Base-by-base conservation (phyloP, 441 rosid genomes). In the Gossypium laxum region DNA sequence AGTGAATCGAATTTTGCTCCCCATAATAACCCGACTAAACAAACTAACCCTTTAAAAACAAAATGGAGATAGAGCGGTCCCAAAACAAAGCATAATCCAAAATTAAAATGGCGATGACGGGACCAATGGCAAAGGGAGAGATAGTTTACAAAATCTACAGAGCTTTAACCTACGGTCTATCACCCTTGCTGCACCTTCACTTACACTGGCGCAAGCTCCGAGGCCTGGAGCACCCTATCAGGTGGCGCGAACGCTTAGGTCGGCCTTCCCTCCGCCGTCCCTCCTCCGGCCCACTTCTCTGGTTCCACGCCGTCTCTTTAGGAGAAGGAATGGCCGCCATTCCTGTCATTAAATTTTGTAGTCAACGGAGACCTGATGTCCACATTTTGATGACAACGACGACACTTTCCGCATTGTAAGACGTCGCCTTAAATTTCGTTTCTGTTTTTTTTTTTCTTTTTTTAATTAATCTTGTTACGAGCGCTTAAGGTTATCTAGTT, bases 301-400 rank as follows among this genome's bases (percentile, higher is more conserved):
- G 98, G 96, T 89, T 93, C 82, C 98, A 90, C 77, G 96, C 97
- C 69, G 97, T 90, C 59, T 93, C 98, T 38, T 80, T 93, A 83
- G 96, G 98, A 72, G 98, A 93, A 82, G 97, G 97, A 78, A 90
- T 93, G 92, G 96, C 92, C 50, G 89, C 89, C 10, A 83, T 93
- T 85, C 97, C 97, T 0, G 89, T 93, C 43, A 87, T 93, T 67
- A 86, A 77, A 77, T 80, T 67, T 28, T 90, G 91, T 76, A 66
- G 76, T 61, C 83, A 72, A 11, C 56, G 66, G 75, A 79, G 90
- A 76, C 90, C 92, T 43, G 85, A 86, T n/a, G 57, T 90, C 52
- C 87, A 74, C 72, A 82, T 93, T 73, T 76, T 93, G 75, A 79
- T 93, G 92, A 93, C 98, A 11, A 87, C 96, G 1, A 74, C 96